Conservation (phyloP, 257 asterid genomes). For the Echites panduratus region DNA sequence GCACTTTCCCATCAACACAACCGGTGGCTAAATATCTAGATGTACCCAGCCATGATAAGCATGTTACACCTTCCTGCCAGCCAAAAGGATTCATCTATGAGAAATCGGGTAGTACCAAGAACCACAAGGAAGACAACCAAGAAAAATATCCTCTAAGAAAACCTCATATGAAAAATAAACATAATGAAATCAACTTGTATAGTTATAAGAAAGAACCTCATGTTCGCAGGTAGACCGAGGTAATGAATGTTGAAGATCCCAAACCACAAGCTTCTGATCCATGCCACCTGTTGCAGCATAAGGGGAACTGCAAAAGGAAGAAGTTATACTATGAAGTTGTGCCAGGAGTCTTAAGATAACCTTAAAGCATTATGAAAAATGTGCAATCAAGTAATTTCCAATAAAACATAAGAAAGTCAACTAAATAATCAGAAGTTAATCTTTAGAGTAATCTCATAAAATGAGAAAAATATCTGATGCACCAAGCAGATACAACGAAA, state of each 20-base stretch:
- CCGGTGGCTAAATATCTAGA: conserved; percentile 65
- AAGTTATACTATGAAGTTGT: neutral
- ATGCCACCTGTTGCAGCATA: conserved; percentile 85
- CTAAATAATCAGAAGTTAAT: neutral
- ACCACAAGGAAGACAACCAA: neutral
- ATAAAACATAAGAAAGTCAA: neutral
- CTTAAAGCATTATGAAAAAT: neutral
- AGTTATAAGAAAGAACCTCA: conserved; percentile 35
- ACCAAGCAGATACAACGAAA: too few species aligned
- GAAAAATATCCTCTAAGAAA: neutral
- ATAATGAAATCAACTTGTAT: too few species aligned
- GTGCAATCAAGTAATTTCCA: too few species aligned
- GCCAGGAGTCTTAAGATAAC: neutral
- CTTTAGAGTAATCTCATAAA: too few species aligned
- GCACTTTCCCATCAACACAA: conserved; percentile 62
- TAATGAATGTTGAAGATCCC: conserved; percentile 62
- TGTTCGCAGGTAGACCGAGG: conserved; percentile 86
- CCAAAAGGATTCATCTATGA: neutral
- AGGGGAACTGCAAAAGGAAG: conserved; percentile 40
- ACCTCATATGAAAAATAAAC: too few species aligned
- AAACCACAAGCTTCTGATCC: conserved; percentile 78
- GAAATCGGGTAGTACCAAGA: neutral
- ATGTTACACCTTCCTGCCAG: conserved; percentile 60
- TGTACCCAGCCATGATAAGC: conserved; percentile 64
- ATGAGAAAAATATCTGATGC: too few species aligned